Evolutionary conservation across 805 yeast genomes (phyloP), one percentile per base, ranked within the genome.

Genomic region (Ogataea populi-albae): DNA sequence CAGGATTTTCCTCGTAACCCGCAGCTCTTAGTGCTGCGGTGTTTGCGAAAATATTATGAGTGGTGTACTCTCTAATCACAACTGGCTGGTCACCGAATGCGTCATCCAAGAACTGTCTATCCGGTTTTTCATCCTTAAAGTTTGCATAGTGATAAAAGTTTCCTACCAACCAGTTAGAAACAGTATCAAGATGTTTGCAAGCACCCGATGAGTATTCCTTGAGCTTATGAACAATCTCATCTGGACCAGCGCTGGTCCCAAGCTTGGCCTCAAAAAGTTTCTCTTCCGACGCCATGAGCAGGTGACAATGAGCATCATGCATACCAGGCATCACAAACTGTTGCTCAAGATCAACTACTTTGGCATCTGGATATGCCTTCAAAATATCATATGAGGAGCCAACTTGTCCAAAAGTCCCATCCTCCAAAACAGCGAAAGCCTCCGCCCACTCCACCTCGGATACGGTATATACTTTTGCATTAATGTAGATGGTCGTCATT

Each of bases 61-160:
- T 52, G 23, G 57, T 52, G 26, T 52, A 52, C 39, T 50, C 55
- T 23, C 57, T 44, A 26, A 52, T 52, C 16, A 52, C 54, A 23
- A 52, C 55, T 6, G 57, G 57, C 32, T 50, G 57, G 34, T 52
- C 57, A 22, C 57, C 57, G 35, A 52, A 52, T 9, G 57, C 57
- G 7, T 52, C 57, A 31, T 52, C 57, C 20, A 52, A 32, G 31
- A 52, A 52, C 45, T 52, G 27, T 19, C 55, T 34, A 34, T 52
- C 57, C 5, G 57, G 57, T 32, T 52, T 52, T 9, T 45, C 49
- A 32, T 52, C 47, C 34, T 45, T 40, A 34, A 52, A 50, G 21
- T 31, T 43, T 14, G 52, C 52, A 34, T 50, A 52, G 28, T 52
- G 57, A 34, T 50, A 52, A 38, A 48, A 52, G 39, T 52, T 52